phyloP scores from a whole-genome alignment of 176 grass and related monocot species.

The Chrysopogon serrulatus region DNA sequence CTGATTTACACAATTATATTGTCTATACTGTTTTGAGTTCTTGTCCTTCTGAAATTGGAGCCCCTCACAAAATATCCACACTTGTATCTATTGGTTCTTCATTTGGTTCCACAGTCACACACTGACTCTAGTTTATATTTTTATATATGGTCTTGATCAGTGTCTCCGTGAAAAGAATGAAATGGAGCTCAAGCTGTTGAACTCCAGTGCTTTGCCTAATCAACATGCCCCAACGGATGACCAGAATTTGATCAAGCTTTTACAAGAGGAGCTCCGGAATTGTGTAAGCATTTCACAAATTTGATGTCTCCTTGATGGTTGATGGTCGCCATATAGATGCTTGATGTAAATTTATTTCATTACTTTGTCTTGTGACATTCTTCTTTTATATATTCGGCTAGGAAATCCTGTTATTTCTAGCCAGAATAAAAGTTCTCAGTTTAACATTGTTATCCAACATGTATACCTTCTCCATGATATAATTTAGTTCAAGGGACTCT shows the following conservation, averaged over 20 bases:
- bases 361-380: background rate
- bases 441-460: background rate
- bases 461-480: slow-evolving; percentile 4
- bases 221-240: slow-evolving; percentile 59
- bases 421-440: background rate
- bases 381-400: background rate
- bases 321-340: slow-evolving; percentile 13
- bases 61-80: background rate
- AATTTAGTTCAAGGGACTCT: slow-evolving; percentile 3
- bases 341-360: slow-evolving; percentile 8
- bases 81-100: slow-evolving; percentile 13
- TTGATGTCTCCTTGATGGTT: slow-evolving; percentile 28
- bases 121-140: slow-evolving; percentile 19
- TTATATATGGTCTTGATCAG: slow-evolving; percentile 46
- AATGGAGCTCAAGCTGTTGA: slow-evolving; percentile 47
- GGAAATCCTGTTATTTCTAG: slow-evolving; percentile 1
- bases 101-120: slow-evolving; percentile 14
- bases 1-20: background rate
- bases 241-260: slow-evolving; percentile 71
- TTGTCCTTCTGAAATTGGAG: slow-evolving; percentile 5
- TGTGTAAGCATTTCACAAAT: slow-evolving; percentile 55
- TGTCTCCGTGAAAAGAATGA: slow-evolving; percentile 55
- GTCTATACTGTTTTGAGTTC: background rate
- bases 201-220: slow-evolving; percentile 28
- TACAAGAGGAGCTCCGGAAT: slow-evolving; percentile 73